phyloP scores from a whole-genome alignment of 2,329 filamentous ascomycete species.

The Alternaria sp. region DNA sequence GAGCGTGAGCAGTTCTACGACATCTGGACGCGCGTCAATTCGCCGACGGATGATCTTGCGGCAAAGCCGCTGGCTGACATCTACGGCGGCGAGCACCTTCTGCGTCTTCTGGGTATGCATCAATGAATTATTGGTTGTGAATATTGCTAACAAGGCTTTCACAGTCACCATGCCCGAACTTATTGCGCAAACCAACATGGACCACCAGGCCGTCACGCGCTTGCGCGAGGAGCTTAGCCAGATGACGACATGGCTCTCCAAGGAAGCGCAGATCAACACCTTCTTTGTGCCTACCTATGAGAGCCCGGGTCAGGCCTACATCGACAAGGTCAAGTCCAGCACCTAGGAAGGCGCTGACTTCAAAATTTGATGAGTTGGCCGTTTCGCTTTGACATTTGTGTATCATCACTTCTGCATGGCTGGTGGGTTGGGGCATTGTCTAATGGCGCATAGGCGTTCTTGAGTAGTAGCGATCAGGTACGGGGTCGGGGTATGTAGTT shows the following conservation, averaged over 20 bases:
- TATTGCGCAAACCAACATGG: conserved; percentile 97
- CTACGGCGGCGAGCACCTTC: conserved; percentile 91
- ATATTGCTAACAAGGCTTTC: neutral
- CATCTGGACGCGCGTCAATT: conserved; percentile 73
- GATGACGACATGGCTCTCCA: conserved; percentile 84
- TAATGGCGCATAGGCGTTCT: conserved; percentile 22
- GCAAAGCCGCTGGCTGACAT: conserved; percentile 78
- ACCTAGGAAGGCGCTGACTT: conserved; percentile 5
- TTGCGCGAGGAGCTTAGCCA: conserved; percentile 88
- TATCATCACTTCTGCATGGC: conserved; percentile 23
- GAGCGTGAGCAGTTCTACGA: conserved; percentile 89
- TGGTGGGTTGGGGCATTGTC: conserved; percentile 9
- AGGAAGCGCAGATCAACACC: conserved; percentile 66
- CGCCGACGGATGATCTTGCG: conserved; percentile 65
- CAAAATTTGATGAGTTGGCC: neutral
- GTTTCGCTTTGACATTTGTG: conserved; percentile 2
- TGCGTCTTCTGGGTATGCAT: conserved; percentile 81
- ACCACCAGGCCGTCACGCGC: conserved; percentile 84
- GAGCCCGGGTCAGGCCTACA: conserved; percentile 72
- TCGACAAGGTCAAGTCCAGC: conserved; percentile 66
- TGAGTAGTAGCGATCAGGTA: neutral
- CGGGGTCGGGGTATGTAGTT: neutral
- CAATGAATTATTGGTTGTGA: neutral
- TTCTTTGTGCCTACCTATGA: conserved; percentile 84
- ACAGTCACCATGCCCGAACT: conserved; percentile 89